Base-by-base conservation (phyloP, 1,284 basidiomycete genomes). In the Hemileia vastatrix region DNA sequence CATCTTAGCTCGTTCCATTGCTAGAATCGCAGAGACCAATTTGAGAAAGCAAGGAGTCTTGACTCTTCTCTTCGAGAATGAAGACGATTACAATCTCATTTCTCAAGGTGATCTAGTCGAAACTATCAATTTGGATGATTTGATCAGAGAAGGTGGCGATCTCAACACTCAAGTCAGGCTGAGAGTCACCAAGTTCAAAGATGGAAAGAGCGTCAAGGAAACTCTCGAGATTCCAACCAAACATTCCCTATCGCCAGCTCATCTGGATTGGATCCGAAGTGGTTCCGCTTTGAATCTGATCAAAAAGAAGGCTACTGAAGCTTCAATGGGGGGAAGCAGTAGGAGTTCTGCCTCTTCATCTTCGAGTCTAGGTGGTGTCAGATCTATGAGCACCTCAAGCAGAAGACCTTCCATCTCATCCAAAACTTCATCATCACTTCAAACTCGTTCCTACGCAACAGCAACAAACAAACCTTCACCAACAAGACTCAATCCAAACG, bases 11-110 rank as follows among this genome's bases (percentile, higher is more conserved):
- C 82, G 92, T 31, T 96, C 92, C 2, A 97, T 99, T 71, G 94
- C 95, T 67, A 88, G 94, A 67, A 99, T 99, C 66, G 95, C 98
- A 77, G 93, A 97, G 79, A 96, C 93, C 9, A 97, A 97, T 78
- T 79, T 95, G n/a, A 56, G 93, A 87, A 96, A 96, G 83, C 92
- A 96, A 83, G 92, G 91, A 52, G 79, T 96, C 57, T 80, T 96
- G 13, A 92, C 92, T 6, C 79, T 96, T 6, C 94, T 90, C 86
- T 89, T 96, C 71, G 82, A 78, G n/a, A 81, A 94, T 76, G 90
- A 88, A 76, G 77, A 79, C 15, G 90, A 95, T 77, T 96, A 96
- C 76, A n/a, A n/a, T n/a, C n/a, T n/a, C n/a, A n/a, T n/a, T n/a
- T n/a, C n/a, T n/a, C n/a, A 90, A 24, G 88, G 88, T n/a, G 91